Base-by-base conservation (phyloP, 2,329 filamentous ascomycete genomes). In the Blumeria graminis region DNA sequence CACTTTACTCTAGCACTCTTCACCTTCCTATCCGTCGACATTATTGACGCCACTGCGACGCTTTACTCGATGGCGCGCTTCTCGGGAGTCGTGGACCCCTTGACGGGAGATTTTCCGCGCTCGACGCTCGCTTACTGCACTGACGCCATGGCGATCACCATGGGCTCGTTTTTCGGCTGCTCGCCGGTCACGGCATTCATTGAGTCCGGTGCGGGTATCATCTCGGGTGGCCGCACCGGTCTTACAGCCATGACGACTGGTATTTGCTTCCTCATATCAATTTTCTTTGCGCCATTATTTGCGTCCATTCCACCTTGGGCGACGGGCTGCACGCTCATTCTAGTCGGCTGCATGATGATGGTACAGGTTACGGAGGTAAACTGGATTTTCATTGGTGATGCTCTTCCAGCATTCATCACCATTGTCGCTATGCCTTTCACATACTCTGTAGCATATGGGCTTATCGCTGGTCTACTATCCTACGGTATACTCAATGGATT, bases 31-130 rank as follows among this genome's bases (percentile, higher is more conserved):
- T 87, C 87, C 58, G 84, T 88, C 55, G 84, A 87, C 63, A 84
- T 87, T 61, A 80, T 88, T 58, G 84, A 88, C 65, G 81, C 80
- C 63, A 87, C 84, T 0, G 84, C 82, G 45, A 87, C 83, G 0
- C 70, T 87, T 39, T 87, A 86, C 69, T 84, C 82, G n/a, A 87
- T 88, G 83, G 84, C 83, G 1, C 80, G 81, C 22, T 86, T 86
- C 69, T 81, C 77, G 59, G 78, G 79, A 33, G 75, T 76, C 48
- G 77, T 84, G 61, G 74, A 81, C 64, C 68, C 75, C 61, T 73
- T 76, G 50, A 78, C 82, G 1, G 79, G 81, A n/a, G 86, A 93
- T 66, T 94, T 94, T 60, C 86, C 89, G 55, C 81, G 86, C 43
- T 89, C 84, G 1, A 86, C 87, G 0, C 70, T 90, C 35, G 88